Base-by-base conservation (phyloP, 78 protist genomes). In the Dictyostelium citrinum region DNA sequence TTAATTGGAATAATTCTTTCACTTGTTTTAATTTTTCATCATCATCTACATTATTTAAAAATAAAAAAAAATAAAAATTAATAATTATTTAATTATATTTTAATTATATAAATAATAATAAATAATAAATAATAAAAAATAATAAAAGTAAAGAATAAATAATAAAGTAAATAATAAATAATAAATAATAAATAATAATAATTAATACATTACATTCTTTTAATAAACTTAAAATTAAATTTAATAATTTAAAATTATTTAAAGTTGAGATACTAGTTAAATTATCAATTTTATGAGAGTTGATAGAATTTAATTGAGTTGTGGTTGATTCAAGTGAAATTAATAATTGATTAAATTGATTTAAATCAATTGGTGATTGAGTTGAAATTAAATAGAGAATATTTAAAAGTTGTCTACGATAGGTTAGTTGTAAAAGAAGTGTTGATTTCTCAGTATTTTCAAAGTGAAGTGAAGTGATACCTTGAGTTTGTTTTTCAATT, bases 241-340 rank as follows among this genome's bases (percentile, higher is more conserved):
- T 37, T 41, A 82, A 82, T 82, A 64, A 27, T 35, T 31, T 72
- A 17, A 84, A 84, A 24, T 41, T n/a, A 72, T 75, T 51, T 33
- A 75, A 41, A 17, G 41, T 60, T 41, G 45, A 41, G 29, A 29
- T 24, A 45, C 16, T 41, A 20, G 27, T 61, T 22, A 46, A 33
- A 33, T 86, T 27, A 43, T 39, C 77, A 8, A 75, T 75, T 39
- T 39, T 3, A 41, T 75, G 5, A 41, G 27, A 2, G 3, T 41
- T 35, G 55, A 16, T 33, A 3, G 81, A 61, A 11, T 22, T 39
- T 75, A 43, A 75, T 20, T 75, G 31, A 9, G 5, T 41, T 0
- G 17, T 35, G 3, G 81, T 39, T 75, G 49, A 41, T 75, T 43
- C 81, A 9, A 37, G 29, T 31, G 61, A 27, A 9, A 22, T 11